Evolutionary conservation across 305 asterid genomes (phyloP), one percentile per base, ranked within the genome.

Genomic region (Euphrasia arctica): DNA sequence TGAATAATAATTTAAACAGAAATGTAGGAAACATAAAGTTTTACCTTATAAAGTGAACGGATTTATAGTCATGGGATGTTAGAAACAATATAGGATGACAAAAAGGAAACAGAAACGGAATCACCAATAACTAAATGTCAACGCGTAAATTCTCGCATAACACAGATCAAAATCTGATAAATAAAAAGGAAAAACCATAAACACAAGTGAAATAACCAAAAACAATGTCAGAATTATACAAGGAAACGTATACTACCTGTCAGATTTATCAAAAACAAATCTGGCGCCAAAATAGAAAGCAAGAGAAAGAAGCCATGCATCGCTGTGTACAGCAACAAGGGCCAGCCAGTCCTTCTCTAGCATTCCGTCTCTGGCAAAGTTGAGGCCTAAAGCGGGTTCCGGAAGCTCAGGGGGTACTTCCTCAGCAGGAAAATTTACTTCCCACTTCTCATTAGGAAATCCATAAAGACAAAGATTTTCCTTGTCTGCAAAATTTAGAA

Each of bases 261-360:
- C 58, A 54, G 58, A 3, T 54, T 54, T 54, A 54, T 54, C 58
- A 25, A 54, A 54, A 18, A 31, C 58, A 10, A 54, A 54, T 54
- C 58, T 54, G 34, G 58, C 31, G 10, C 58, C 58, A 22, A 54
- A 54, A 25, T 54, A 54, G 58, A 54, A 54, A 25, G 58, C 58
- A 54, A 54, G 34, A 54, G 58, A 79, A 59, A 79, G 83, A 49
- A 79, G 69, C 88, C 85, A 82, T 34, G 85, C 83, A 66, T 82
- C 88, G 68, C 88, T 75, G 63, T 82, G 81, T 39, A 75, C 83
- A 65, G 85, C 83, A 55, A 82, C 85, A 64, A 82, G 82, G 62
- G 83, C 79, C 65, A 82, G 65, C 88, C 85, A 82, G 66, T 82
- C 85, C 79, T 61, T 75, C 9, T 54, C 58, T 10, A 18, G 58